phyloP scores from a whole-genome alignment of 2,329 filamentous ascomycete species.

The Phialemonium atrogriseum region DNA sequence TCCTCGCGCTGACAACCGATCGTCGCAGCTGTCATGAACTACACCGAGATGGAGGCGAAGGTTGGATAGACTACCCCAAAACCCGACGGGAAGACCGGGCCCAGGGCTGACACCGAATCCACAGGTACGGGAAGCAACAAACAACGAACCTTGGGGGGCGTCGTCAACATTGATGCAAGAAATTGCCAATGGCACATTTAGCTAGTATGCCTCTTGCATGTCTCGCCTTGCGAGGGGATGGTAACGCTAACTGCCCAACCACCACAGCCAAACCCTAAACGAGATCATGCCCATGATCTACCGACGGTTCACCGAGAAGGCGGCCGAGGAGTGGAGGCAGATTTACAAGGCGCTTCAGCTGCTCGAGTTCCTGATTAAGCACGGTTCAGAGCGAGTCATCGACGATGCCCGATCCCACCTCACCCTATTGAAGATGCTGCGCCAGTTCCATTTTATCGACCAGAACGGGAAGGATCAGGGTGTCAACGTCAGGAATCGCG shows the following conservation, averaged over 20 bases:
- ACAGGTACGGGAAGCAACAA: constrained; percentile 92
- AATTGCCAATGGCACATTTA: constrained; percentile 95
- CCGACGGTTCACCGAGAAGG: constrained; percentile 96
- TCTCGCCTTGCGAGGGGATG: not conserved
- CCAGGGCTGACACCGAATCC: constrained; percentile 6
- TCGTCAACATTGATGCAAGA: constrained; percentile 87
- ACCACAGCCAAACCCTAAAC: constrained; percentile 77
- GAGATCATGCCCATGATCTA: constrained; percentile 99
- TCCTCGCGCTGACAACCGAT: not conserved
- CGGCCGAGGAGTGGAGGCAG: constrained; percentile 96
- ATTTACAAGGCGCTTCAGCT: constrained; percentile 98
- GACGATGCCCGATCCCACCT: constrained; percentile 95
- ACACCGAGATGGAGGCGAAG: constrained; percentile 84
- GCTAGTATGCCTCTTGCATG: constrained; percentile 65
- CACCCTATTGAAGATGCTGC: constrained; percentile 93
- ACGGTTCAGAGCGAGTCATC: constrained; percentile 93
- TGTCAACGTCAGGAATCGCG: constrained; percentile 92
- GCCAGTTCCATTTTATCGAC: constrained; percentile 96
- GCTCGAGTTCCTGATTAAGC: constrained; percentile 91
- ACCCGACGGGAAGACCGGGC: constrained; percentile 6
- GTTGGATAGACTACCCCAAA: constrained; percentile 20
- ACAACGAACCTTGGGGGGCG: constrained; percentile 96
- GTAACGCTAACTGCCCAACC: not conserved
- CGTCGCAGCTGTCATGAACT: constrained; percentile 83
- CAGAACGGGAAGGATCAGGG: constrained; percentile 97